phyloP scores from a whole-genome alignment of 83 land plant genomes.

The Thuja plicata region DNA sequence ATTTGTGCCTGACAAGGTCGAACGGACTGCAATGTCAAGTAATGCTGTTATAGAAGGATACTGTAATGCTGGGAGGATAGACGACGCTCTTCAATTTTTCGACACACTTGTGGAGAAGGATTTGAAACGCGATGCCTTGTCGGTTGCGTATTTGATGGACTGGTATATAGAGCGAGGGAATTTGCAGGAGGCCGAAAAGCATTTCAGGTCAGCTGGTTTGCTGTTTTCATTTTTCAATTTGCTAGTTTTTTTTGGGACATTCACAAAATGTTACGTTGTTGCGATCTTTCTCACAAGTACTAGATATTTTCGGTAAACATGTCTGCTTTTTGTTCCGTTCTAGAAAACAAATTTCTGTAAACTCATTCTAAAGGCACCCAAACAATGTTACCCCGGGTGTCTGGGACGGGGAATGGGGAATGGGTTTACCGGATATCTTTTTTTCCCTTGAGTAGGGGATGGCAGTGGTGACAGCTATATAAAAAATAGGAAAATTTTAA shows the following conservation, averaged over 20 bases:
- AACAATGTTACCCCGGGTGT: too few relatives aligned
- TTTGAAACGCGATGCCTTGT: slow-evolving; percentile 50
- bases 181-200: slow-evolving; percentile 56
- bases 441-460: too few relatives aligned
- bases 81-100: slow-evolving; percentile 50
- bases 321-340: too few relatives aligned
- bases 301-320: too few relatives aligned
- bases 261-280: too few relatives aligned
- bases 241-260: not conserved
- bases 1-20: slow-evolving; percentile 42
- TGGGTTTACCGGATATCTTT: too few relatives aligned
- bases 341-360: not conserved
- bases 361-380: not conserved
- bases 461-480: too few relatives aligned
- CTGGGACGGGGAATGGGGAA: too few relatives aligned
- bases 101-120: slow-evolving; percentile 53
- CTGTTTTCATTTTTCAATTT: not conserved
- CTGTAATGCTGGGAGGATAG: slow-evolving; percentile 31
- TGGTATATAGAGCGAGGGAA: slow-evolving; percentile 38
- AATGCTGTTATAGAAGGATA: slow-evolving; percentile 53
- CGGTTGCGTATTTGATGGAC: slow-evolving; percentile 54
- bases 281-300: too few relatives aligned
- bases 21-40: slow-evolving; percentile 50
- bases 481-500: too few relatives aligned
- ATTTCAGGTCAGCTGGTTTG: slow-evolving; percentile 1